Evolutionary conservation across 305 asterid species (phyloP).

Genomic region (Nicotiana rustica): DNA sequence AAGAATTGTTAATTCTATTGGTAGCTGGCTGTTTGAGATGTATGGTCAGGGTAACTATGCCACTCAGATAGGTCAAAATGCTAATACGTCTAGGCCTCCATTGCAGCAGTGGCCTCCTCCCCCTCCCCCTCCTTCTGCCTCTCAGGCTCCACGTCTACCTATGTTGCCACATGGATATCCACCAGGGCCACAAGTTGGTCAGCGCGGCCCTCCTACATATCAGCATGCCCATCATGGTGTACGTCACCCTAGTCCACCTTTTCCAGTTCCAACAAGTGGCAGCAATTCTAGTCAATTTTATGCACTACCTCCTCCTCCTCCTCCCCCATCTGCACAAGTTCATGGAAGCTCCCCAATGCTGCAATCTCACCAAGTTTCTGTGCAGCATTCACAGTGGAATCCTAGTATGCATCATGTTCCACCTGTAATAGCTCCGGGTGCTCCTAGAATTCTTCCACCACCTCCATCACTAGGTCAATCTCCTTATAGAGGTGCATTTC

Average conservation of each 20-base stretch:
- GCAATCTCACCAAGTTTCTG: slow-evolving; percentile 49
- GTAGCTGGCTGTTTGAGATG: slow-evolving; percentile 52
- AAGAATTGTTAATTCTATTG: slow-evolving; percentile 16
- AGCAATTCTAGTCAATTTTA: slow-evolving; percentile 53
- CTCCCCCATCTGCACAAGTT: slow-evolving; percentile 41
- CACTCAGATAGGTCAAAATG: slow-evolving; percentile 57
- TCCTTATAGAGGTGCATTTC: slow-evolving; percentile 49
- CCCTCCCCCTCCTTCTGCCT: slow-evolving; percentile 42
- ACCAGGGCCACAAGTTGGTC: slow-evolving; percentile 46
- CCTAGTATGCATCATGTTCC: slow-evolving; percentile 53
- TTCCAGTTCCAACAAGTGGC: slow-evolving; percentile 50
- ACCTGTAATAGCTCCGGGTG: slow-evolving; percentile 45
- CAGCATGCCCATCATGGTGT: slow-evolving; percentile 47
- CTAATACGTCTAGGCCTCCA: slow-evolving; percentile 49
- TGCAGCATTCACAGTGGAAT: slow-evolving; percentile 59
- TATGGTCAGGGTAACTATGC: slow-evolving; percentile 65
- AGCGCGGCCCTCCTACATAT: slow-evolving; percentile 45
- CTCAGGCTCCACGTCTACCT: slow-evolving; percentile 47
- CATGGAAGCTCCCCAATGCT: slow-evolving; percentile 51
- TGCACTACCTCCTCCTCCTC: slow-evolving; percentile 49
- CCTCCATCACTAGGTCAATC: slow-evolving; percentile 57
- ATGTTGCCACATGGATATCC: slow-evolving; percentile 53
- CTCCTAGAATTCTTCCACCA: slow-evolving; percentile 48
- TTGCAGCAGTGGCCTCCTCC: slow-evolving; percentile 59
- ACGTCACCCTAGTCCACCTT: slow-evolving; percentile 48